Percentiles rank a stretch among this genome's conserved stretches.
These are phyloP conservation scores for Citrus medica DNA, from an alignment of 345 rosid genomes.

Conservation along the genomic window DNA sequence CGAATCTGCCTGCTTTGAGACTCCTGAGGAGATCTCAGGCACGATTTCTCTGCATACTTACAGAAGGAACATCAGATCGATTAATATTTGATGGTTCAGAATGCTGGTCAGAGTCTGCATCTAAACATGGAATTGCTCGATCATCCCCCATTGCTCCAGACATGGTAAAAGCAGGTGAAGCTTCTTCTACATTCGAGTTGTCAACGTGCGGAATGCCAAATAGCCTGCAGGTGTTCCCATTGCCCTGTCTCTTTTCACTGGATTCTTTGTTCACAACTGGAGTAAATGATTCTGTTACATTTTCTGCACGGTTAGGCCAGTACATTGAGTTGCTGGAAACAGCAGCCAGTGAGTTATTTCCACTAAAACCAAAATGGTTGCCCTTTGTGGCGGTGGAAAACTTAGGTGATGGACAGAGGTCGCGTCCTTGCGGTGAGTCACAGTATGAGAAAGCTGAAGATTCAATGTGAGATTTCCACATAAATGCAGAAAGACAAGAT, in stretches of 20 bases:
- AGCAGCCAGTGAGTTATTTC: slow-evolving; percentile 47
- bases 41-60: slow-evolving; percentile 75
- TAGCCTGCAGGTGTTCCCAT: slow-evolving; percentile 70
- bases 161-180: slow-evolving; percentile 38
- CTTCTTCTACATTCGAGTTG: slow-evolving; percentile 55
- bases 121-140: slow-evolving; percentile 43
- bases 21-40: slow-evolving; percentile 80
- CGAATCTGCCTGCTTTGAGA: slow-evolving; percentile 86
- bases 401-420: slow-evolving; percentile 42
- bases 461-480: slow-evolving; percentile 65
- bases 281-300: slow-evolving; percentile 55
- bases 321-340: slow-evolving; percentile 47
- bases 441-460: slow-evolving; percentile 50
- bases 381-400: slow-evolving; percentile 51
- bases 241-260: slow-evolving; percentile 53
- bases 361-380: slow-evolving; percentile 37
- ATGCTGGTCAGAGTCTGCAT: slow-evolving; percentile 65
- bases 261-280: slow-evolving; percentile 55
- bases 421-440: slow-evolving; percentile 49
- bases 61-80: slow-evolving; percentile 56
- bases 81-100: slow-evolving; percentile 68
- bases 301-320: slow-evolving; percentile 55
- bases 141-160: slow-evolving; percentile 46
- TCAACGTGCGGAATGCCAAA: slow-evolving; percentile 85
- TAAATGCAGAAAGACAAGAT: slow-evolving; percentile 23